Evolutionary conservation across 192 early-diverging fungal genomes (phyloP), one percentile per base, ranked within the genome.

Genomic region (Backusella luteola): DNA sequence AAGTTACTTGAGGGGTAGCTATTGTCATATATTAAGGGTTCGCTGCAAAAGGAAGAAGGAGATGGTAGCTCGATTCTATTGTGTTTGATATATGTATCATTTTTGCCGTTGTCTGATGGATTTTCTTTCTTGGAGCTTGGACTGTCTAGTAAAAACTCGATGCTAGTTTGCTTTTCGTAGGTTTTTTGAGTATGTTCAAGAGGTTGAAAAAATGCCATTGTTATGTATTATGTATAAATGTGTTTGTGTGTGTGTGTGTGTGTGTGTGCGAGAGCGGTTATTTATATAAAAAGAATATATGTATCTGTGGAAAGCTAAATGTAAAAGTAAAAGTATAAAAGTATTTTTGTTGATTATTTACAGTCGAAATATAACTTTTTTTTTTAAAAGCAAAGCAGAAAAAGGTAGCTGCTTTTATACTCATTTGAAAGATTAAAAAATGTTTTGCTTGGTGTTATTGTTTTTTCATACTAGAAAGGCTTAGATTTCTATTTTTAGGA

Each of bases 401-500:
- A 63, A 63, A 9, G 2, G 12, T 4, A 63, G 3, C 0, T 14
- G 23, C 56, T 63, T 63, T 63, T 63, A 63, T 63, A 63, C 23
- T 29, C 12, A 3, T 63, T 63, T 63, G 26, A 63, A 63, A 63
- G 0, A 63, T 29, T 63, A 26, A 63, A 39, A 39, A 2, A 29
- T 59, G 21, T 23, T 63, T 14, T 14, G 26, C 23, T 63, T 29
- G 8, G 23, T 63, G 56, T 63, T 12, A 63, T 63, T 63, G 56
- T 63, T 63, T 63, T 63, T 29, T 29, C 11, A 63, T 63, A 63
- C 8, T n/a, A 4, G 56, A 63, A 63, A 63, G 56, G 56, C 56
- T 63, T 63, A 63, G 56, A 63, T 29, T 63, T 63, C 56, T 63
- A 63, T 63, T 63, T 63, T 63, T 63, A 63, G 56, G 56, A 63